phyloP scores from a whole-genome alignment of 1,284 basidiomycete species.

The Malassezia globosa region DNA sequence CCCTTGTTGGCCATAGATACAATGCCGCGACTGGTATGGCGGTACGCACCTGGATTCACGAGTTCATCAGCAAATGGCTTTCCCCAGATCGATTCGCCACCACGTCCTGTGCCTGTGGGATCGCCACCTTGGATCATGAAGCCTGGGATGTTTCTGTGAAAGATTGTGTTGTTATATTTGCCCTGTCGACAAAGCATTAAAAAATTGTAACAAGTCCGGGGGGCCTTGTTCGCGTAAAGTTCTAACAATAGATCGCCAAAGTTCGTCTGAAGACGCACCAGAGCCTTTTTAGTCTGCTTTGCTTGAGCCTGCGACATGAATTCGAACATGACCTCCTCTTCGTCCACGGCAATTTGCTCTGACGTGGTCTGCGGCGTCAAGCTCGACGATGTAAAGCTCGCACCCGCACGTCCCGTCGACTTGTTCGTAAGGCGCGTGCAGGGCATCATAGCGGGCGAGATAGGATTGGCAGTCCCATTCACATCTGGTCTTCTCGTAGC shows the following conservation, averaged over 20 bases:
- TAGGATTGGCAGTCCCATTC: constrained; percentile 14
- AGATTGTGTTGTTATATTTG: constrained; percentile 73
- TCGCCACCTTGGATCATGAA: constrained; percentile 99
- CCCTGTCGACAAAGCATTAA: constrained; percentile 58
- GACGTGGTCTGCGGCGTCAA: constrained; percentile 66
- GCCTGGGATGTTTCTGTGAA: constrained; percentile 86
- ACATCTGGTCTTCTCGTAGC: not conserved
- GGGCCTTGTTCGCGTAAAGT: constrained; percentile 78
- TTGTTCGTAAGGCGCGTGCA: constrained; percentile 84
- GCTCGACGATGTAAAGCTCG: constrained; percentile 83
- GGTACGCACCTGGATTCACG: constrained; percentile 48
- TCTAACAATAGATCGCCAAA: constrained; percentile 82
- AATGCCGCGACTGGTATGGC: constrained; percentile 31
- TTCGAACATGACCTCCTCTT: constrained; percentile 77
- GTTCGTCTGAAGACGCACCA: constrained; percentile 67
- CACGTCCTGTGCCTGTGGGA: constrained; percentile 85
- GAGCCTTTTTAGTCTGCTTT: constrained; percentile 22
- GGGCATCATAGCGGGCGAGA: constrained; percentile 53
- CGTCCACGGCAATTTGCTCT: constrained; percentile 75
- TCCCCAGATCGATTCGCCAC: constrained; percentile 88
- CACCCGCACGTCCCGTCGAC: constrained; percentile 78
- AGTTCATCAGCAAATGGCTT: constrained; percentile 88
- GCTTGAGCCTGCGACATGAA: constrained; percentile 50
- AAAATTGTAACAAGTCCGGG: constrained; percentile 93
- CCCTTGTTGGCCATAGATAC: constrained; percentile 45